Evolutionary conservation across 75 land plant species (phyloP).

Genomic region (Pseudotsuga menziesii): DNA sequence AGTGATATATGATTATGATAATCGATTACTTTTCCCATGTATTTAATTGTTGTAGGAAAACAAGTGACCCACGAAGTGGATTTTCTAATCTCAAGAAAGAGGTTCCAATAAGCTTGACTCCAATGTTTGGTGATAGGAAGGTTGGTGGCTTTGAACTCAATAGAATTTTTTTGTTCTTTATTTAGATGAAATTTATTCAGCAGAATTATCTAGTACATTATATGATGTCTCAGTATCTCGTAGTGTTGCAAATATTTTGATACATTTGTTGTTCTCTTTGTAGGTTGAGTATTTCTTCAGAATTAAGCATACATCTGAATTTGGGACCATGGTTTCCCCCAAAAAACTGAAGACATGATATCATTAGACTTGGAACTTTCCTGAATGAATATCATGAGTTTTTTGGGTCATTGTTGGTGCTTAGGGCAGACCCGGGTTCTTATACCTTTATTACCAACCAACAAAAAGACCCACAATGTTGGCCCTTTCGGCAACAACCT

Average conservation of each 20-base stretch:
- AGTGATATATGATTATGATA: background rate
- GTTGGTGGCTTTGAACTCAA: constrained; percentile 18
- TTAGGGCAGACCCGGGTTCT: too few relatives aligned
- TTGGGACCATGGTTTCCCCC: constrained; percentile 49
- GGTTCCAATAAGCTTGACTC: constrained; percentile 80
- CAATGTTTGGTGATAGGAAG: constrained; percentile 94
- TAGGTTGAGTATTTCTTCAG: constrained; percentile 95
- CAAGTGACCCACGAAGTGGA: constrained; percentile 95
- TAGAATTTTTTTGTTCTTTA: background rate
- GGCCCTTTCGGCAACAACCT: too few relatives aligned
- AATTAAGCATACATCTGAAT: constrained; percentile 68
- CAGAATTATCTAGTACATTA: background rate
- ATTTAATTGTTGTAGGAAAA: constrained; percentile 49
- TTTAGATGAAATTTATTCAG: background rate
- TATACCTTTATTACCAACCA: too few relatives aligned
- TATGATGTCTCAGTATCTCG: background rate
- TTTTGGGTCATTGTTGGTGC: too few relatives aligned
- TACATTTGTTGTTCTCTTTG: constrained; percentile 1
- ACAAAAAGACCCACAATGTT: too few relatives aligned
- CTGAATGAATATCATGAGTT: too few relatives aligned
- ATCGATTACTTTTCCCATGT: background rate
- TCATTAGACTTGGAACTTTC: too few relatives aligned
- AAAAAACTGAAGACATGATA: constrained; percentile 52
- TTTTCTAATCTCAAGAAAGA: constrained; percentile 95
- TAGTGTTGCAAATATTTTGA: background rate